These are phyloP conservation scores for Blumeriella jaapii DNA, from an alignment of 2,329 filamentous ascomycete species.

Conservation along the genomic window DNA sequence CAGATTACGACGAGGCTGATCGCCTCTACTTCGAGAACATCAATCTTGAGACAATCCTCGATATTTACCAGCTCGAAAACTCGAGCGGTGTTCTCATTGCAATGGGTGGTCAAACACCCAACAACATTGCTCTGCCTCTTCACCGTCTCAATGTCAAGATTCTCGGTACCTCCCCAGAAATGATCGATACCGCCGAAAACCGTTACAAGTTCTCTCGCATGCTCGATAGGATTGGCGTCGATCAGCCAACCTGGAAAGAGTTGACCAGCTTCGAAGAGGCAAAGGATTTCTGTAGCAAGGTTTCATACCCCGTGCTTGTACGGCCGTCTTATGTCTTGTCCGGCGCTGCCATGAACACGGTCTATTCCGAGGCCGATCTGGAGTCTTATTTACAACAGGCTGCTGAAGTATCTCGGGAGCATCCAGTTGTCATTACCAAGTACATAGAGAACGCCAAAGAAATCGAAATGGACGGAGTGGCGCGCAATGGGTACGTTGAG, in stretches of 20 bases:
- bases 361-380: slow-evolving; percentile 90
- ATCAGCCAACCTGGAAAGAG: slow-evolving; percentile 97
- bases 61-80: slow-evolving; percentile 83
- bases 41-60: slow-evolving; percentile 76
- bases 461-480: slow-evolving; percentile 97
- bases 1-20: slow-evolving; percentile 92
- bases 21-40: slow-evolving; percentile 95
- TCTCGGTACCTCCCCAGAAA: slow-evolving; percentile 90
- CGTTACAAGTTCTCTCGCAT: slow-evolving; percentile 98
- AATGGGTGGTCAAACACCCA: slow-evolving; percentile 95
- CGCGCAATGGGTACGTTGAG: slow-evolving; percentile 47
- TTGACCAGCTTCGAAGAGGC: slow-evolving; percentile 91
- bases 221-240: slow-evolving; percentile 87
- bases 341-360: slow-evolving; percentile 97
- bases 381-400: slow-evolving; percentile 83
- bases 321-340: slow-evolving; percentile 94
- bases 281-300: slow-evolving; percentile 72
- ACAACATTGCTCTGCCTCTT: slow-evolving; percentile 90
- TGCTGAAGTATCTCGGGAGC: slow-evolving; percentile 83
- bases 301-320: slow-evolving; percentile 88
- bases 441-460: slow-evolving; percentile 99
- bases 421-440: slow-evolving; percentile 97
- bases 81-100: slow-evolving; percentile 80
- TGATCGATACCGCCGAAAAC: slow-evolving; percentile 97
- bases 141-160: slow-evolving; percentile 85